Percentiles rank a stretch among this genome's conserved stretches.
Conservation (phyloP, 495 filamentous ascomycete genomes). For the Terfezia claveryi region DNA sequence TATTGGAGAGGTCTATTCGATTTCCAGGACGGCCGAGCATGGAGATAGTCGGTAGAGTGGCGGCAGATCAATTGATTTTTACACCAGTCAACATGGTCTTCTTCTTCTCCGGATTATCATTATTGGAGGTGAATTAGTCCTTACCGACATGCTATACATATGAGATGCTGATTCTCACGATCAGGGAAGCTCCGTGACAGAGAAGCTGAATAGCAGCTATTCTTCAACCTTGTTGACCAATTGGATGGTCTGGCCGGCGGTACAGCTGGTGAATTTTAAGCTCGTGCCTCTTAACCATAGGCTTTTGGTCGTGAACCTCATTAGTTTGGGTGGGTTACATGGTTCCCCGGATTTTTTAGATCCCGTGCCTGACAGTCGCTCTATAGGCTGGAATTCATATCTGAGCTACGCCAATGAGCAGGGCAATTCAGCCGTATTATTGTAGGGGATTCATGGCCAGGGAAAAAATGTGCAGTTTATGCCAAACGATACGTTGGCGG, state of each 20-base stretch:
- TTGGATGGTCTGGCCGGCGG: slow-evolving; percentile 78
- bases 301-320: slow-evolving; percentile 70
- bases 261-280: slow-evolving; percentile 80
- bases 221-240: slow-evolving; percentile 52
- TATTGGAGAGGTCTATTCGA: slow-evolving; percentile 49
- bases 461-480: too few relatives aligned
- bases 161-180: not conserved
- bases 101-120: slow-evolving; percentile 70
- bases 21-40: slow-evolving; percentile 29
- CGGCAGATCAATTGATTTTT: slow-evolving; percentile 61
- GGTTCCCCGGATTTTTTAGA: not conserved
- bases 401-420: slow-evolving; percentile 58
- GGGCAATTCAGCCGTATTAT: too few relatives aligned
- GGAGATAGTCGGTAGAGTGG: slow-evolving; percentile 42
- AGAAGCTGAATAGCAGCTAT: slow-evolving; percentile 53
- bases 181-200: slow-evolving; percentile 14
- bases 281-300: slow-evolving; percentile 70
- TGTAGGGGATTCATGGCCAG: too few relatives aligned
- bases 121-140: slow-evolving; percentile 46
- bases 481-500: too few relatives aligned
- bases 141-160: not conserved
- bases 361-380: slow-evolving; percentile 9
- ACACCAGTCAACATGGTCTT: slow-evolving; percentile 57
- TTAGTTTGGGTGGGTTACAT: slow-evolving; percentile 41
- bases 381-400: slow-evolving; percentile 86